Base-by-base conservation (phyloP, 2,329 filamentous ascomycete genomes). In the Periconia macrospinosa region DNA sequence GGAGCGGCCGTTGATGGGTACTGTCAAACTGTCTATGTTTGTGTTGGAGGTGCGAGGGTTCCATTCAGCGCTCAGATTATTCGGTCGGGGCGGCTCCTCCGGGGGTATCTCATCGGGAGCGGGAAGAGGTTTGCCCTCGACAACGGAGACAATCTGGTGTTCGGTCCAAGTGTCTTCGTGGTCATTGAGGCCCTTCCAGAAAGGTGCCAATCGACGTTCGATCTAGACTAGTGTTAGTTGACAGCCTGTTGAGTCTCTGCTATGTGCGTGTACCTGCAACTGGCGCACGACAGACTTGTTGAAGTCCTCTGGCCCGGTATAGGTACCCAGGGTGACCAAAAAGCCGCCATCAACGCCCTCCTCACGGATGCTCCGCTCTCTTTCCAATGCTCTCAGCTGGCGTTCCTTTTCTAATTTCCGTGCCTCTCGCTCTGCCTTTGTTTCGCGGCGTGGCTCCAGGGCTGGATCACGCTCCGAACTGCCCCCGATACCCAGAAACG, bases 271-370 rank as follows among this genome's bases (percentile, higher is more conserved):
- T 82, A 96, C 92, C 87, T 94, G 93, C 51, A 99, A 78, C 72
- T 96, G 92, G 61, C 94, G 86, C 52, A 97, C 93, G 45, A 91
- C 80, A 17, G 84, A 78, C 74, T 97, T 97, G 79, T 86, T 96
- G 72, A 93, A 99, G 75, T 99, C 94, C 75, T 99, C 94, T 0
- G 86, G 79, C 0, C 93, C 92, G 19, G 91, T 93, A 70, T 99
- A 99, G 47, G 92, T 90, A 35, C 94, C 94, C 69, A 96, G 85
- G 0, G 94, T 99, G 30, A 99, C 94, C 45, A 99, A 78, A 76
- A 88, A 99, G 19, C 94, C 94, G 18, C 94, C 94, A 74, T 99
- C 94, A 2, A 97, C 89, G 72, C 92, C 86, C 71, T 99, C 94
- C 65, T 97, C 92, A 59, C 82, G 86, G 78, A 97, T 86, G 69